Evolutionary conservation across 805 yeast species (phyloP), one percentile per base, ranked within the genome.

Genomic region (Starmerella bombicola): DNA sequence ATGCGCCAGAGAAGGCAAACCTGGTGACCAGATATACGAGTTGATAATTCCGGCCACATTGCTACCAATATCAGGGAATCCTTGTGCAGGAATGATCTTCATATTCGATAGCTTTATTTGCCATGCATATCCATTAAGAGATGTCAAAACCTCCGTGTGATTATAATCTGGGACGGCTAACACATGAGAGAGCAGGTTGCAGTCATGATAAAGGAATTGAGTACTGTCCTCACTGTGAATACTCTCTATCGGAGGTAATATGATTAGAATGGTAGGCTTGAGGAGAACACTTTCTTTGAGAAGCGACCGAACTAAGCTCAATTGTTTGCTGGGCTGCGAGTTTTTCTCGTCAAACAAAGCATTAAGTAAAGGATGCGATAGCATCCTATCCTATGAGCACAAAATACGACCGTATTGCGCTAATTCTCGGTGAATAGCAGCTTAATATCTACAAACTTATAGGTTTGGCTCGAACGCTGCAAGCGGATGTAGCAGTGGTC

Each of bases 151-250:
- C 17, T 26, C 34, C 18, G 22, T 22, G 10, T 33, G 22, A 12
- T 18, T 10, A 40, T 17, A 24, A 21, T 31, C 15, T 15, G 5
- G 3, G n/a, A 33, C 33, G 8, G 29, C 31, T 3, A 40, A 20
- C 7, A 50, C 45, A 29, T 53, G 56, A 16, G 56, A 42, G 5
- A 53, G 46, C 30, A 53, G 25, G 31, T 38, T 51, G 15, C 31
- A 17, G 30, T 53, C 55, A 13, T 37, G 41, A 19, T 40, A 41
- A 9, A 53, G 38, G 23, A 33, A 29, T 9, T 46, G 46, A 20
- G 39, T 26, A 18, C 38, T 38, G 6, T 50, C 19, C 5, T 40
- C n/a, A 9, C 29, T 19, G 10, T 19, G 3, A 1, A 45, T 37
- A 3, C 26, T 30, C 15, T 17, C 37, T 10, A 40, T 35, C 13